Conservation (phyloP, 768 basidiomycete species). For the Crassisporium funariophilum region DNA sequence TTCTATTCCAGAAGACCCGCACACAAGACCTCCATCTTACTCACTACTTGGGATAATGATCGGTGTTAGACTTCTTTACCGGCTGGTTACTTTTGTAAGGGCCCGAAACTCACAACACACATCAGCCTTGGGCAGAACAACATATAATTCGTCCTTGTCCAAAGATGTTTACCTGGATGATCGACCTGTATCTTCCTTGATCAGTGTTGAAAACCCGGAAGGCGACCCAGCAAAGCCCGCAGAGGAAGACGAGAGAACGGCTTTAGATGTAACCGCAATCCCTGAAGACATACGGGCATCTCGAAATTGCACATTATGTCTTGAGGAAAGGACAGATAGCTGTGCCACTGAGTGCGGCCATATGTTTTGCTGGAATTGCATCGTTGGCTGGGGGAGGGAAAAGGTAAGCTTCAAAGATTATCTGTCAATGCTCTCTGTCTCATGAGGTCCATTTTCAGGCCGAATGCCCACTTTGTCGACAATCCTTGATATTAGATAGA, state of each 20-base stretch:
- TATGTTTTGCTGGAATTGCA: conserved; percentile 88
- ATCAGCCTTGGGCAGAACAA: conserved; percentile 27
- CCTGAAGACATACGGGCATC: conserved; percentile 53
- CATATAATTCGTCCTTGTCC: conserved; percentile 24
- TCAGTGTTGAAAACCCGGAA: conserved; percentile 53
- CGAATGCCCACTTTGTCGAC: conserved; percentile 87
- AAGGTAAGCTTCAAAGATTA: conserved; percentile 60
- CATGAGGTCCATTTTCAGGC: conserved; percentile 43
- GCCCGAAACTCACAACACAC: conserved; percentile 18
- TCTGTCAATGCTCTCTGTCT: not conserved
- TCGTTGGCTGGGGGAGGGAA: conserved; percentile 86
- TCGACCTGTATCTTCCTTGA: conserved; percentile 57
- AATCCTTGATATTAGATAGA: conserved; percentile 66
- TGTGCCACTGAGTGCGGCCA: conserved; percentile 89
- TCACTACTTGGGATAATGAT: conserved; percentile 82
- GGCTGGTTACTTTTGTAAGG: conserved; percentile 52
- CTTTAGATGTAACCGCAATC: conserved; percentile 60
- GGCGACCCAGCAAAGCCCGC: conserved; percentile 55
- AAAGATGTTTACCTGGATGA: conserved; percentile 57
- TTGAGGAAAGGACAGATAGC: conserved; percentile 82
- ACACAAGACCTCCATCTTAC: conserved; percentile 79
- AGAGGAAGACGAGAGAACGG: conserved; percentile 71
- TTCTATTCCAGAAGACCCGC: conserved; percentile 67
- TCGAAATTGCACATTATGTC: conserved; percentile 79
- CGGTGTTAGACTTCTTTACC: conserved; percentile 61